These are phyloP conservation scores for Xerocomus amazonicus DNA, from an alignment of 1,284 basidiomycete species.

Conservation along the genomic window DNA sequence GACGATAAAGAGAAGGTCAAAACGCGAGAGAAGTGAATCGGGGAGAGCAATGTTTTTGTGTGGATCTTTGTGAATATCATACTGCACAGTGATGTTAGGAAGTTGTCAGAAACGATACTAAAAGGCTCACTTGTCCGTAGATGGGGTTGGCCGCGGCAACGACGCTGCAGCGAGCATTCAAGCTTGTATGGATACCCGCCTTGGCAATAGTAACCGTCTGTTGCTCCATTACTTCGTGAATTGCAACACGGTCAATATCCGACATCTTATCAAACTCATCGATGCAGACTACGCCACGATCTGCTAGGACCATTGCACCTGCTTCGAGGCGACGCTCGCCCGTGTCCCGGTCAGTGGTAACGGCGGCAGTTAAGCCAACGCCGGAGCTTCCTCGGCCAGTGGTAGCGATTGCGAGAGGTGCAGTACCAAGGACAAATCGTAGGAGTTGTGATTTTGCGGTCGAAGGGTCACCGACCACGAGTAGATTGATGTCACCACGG, in stretches of 20 bases:
- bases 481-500: conserved; percentile 98
- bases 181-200: conserved; percentile 96
- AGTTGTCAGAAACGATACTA: neutral
- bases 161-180: conserved; percentile 97
- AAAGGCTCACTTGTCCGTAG: conserved; percentile 81
- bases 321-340: conserved; percentile 95
- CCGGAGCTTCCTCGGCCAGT: conserved; percentile 97
- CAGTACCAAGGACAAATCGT: conserved; percentile 94
- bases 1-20: conserved; percentile 97
- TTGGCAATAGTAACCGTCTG: conserved; percentile 99
- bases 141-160: conserved; percentile 99
- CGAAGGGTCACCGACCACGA: conserved; percentile 99
- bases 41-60: conserved; percentile 98
- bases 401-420: conserved; percentile 96
- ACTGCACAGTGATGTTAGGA: conserved; percentile 49
- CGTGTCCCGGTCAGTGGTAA: conserved; percentile 97
- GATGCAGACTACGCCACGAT: conserved; percentile 98
- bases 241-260: conserved; percentile 97
- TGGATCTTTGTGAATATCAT: conserved; percentile 99
- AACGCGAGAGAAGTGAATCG: conserved; percentile 97
- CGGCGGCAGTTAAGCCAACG: conserved; percentile 98
- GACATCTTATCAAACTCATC: conserved; percentile 99
- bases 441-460: conserved; percentile 98
- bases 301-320: conserved; percentile 99
- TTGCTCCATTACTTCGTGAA: conserved; percentile 99